Conservation (phyloP, 148 eudicot species). For the Cornus kousa region DNA sequence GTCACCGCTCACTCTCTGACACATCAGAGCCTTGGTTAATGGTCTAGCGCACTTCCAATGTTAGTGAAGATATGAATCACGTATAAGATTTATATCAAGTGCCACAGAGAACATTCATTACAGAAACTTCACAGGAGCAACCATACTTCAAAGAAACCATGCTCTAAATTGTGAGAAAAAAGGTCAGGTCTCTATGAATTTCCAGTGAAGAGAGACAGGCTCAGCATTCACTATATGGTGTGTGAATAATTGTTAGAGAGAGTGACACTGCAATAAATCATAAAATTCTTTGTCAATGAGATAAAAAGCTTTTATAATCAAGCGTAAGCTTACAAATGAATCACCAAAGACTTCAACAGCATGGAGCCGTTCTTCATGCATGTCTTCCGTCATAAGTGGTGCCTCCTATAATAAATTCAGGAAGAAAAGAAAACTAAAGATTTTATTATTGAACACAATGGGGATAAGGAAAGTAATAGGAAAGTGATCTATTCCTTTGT, state of each 20-base stretch:
- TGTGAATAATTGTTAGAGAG: conserved; percentile 1
- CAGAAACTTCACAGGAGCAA: not conserved
- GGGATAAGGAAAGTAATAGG: not conserved
- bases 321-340: conserved; percentile 59
- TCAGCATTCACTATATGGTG: not conserved
- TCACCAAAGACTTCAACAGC: conserved; percentile 76
- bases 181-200: not conserved
- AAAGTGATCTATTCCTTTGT: not conserved
- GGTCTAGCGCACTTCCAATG: no score
- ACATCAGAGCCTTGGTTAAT: no score
- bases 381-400: conserved; percentile 98
- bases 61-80: not conserved
- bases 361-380: conserved; percentile 90
- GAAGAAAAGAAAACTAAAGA: conserved; percentile 6
- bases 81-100: not conserved
- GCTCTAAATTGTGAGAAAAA: not conserved
- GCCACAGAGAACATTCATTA: not conserved
- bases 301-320: conserved; percentile 8
- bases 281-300: conserved; percentile 3
- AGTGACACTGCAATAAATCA: conserved; percentile 6
- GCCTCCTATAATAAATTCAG: conserved; percentile 56
- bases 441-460: not conserved
- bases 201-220: not conserved
- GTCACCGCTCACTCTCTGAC: no score
- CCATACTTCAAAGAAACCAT: not conserved